These are phyloP conservation scores for Xylariaceae sp. DNA, from an alignment of 2,329 filamentous ascomycete genomes.

Conservation along the genomic window DNA sequence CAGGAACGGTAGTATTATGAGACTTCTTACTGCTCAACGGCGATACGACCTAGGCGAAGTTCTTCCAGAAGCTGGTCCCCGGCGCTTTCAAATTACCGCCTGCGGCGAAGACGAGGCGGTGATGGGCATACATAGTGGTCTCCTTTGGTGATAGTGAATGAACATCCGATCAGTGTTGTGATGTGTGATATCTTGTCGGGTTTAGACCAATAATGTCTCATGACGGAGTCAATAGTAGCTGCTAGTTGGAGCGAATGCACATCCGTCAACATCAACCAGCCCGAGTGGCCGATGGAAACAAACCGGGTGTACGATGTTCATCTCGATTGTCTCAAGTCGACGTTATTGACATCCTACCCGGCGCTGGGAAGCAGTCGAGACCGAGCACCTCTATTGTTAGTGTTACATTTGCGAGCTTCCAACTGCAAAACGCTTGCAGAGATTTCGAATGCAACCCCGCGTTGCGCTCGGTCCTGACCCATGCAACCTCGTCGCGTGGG, in stretches of 20 bases:
- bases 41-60: conserved; percentile 22
- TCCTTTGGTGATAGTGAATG: background rate
- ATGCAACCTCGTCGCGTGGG: conserved; percentile 22
- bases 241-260: background rate
- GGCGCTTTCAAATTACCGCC: conserved; percentile 28
- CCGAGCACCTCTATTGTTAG: background rate
- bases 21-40: conserved; percentile 20
- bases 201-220: conserved; percentile 9
- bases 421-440: background rate
- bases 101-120: background rate
- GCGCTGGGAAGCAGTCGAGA: conserved; percentile 4
- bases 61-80: conserved; percentile 25
- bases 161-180: conserved; percentile 6
- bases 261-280: background rate
- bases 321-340: background rate
- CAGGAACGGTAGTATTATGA: conserved; percentile 23
- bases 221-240: conserved; percentile 2
- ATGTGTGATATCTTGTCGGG: conserved; percentile 7
- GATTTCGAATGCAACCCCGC: conserved; percentile 14
- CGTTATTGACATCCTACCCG: background rate
- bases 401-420: background rate
- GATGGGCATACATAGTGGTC: conserved; percentile 3
- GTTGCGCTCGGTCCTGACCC: conserved; percentile 4
- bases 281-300: background rate
- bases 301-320: background rate